Evolutionary conservation across 2,329 filamentous ascomycete species (phyloP).

Genomic region (Pseudogymnoascus verrucosus): DNA sequence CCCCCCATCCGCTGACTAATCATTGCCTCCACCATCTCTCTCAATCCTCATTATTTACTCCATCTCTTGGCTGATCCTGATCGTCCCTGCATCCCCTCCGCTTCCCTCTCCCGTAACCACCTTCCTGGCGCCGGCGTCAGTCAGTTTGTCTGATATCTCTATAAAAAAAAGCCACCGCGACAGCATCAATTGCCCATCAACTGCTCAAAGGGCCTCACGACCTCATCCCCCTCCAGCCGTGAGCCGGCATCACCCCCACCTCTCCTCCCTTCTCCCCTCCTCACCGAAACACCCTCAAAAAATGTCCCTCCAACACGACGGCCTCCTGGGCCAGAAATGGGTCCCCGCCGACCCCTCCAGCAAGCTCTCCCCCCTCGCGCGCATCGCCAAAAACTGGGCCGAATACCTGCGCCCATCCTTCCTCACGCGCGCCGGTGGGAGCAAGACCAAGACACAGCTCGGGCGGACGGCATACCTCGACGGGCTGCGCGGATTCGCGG

Average conservation of each 20-base stretch:
- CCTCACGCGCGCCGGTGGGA: background rate
- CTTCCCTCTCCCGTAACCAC: background rate
- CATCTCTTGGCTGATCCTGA: background rate
- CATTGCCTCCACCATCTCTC: background rate
- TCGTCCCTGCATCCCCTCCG: background rate
- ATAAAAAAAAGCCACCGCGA: background rate
- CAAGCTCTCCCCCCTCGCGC: background rate
- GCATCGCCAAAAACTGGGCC: background rate
- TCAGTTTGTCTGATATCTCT: background rate
- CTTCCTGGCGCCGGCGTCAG: background rate
- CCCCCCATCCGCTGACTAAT: background rate
- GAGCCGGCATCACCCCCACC: background rate
- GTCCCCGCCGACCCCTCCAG: background rate
- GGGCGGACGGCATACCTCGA: conserved; percentile 39
- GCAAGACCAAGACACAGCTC: conserved; percentile 1
- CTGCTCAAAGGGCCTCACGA: background rate
- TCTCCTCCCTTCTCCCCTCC: background rate
- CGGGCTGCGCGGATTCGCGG: conserved; percentile 41
- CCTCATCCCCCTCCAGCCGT: background rate
- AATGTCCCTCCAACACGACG: background rate
- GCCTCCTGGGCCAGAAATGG: conserved; percentile 4
- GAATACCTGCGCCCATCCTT: background rate
- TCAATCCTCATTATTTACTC: background rate
- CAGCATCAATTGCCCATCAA: background rate
- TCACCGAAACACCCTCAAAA: background rate